Conservation (phyloP, 352 stramenopile genomes). For the Pythium graminicola region DNA sequence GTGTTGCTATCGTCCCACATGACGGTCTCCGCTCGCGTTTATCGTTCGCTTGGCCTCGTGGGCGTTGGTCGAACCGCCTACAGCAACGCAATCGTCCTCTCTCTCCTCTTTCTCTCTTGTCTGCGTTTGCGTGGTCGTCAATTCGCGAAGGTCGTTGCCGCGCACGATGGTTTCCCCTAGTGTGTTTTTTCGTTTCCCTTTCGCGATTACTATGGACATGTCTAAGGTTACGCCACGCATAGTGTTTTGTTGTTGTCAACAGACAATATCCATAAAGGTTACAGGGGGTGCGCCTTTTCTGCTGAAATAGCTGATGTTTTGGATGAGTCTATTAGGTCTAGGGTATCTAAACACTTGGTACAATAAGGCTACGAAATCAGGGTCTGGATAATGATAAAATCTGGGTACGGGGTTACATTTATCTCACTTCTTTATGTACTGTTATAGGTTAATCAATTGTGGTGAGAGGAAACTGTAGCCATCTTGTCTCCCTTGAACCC, state of each 20-base stretch:
- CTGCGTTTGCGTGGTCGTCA: not conserved
- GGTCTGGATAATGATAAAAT: no score
- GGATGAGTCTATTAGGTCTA: no score
- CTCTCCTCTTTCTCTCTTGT: conserved; percentile 2
- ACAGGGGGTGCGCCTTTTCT: no score
- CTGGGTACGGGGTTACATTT: not conserved
- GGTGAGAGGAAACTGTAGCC: no score
- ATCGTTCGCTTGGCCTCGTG: not conserved
- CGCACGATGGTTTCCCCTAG: not conserved
- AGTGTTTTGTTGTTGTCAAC: no score
- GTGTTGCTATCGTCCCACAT: conserved; percentile 21
- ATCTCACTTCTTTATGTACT: not conserved
- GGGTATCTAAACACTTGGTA: not conserved
- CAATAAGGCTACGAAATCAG: not conserved
- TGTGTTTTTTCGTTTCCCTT: no score
- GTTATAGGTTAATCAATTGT: no score
- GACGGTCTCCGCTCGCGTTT: not conserved
- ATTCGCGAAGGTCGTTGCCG: not conserved
- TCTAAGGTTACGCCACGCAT: no score
- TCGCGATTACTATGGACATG: no score
- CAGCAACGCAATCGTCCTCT: not conserved
- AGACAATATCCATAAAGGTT: no score
- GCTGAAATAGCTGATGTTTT: no score
- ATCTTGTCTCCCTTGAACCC: conserved; percentile 2
- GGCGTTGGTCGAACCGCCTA: not conserved